Conservation (phyloP, 148 eudicot species). For the Pouteria glomerata region DNA sequence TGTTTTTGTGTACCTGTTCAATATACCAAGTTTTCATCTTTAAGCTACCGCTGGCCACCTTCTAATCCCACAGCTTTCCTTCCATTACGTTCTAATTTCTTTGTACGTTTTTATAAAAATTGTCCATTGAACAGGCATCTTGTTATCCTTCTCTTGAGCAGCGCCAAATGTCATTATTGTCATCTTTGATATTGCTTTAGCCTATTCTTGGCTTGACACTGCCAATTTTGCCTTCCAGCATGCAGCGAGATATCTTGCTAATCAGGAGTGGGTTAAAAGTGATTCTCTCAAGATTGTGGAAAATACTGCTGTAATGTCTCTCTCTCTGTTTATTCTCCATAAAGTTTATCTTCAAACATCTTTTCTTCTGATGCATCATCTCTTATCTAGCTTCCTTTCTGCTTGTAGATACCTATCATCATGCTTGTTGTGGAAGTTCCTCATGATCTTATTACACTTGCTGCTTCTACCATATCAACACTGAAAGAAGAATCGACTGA, state of each 20-base stretch:
- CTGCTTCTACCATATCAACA: slow-evolving; percentile 38
- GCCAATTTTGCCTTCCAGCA: slow-evolving; percentile 47
- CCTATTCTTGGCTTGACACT: slow-evolving; percentile 6
- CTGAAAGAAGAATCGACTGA: slow-evolving; percentile 38
- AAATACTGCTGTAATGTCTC: slow-evolving; percentile 73
- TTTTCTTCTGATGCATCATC: not conserved
- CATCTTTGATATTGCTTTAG: slow-evolving; percentile 3
- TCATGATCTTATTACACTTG: slow-evolving; percentile 45
- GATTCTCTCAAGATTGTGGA: slow-evolving; percentile 97
- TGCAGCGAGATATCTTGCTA: slow-evolving; percentile 96
- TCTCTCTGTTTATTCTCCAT: not conserved
- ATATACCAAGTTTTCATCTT: not conserved
- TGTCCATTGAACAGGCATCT: not conserved
- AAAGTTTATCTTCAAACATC: slow-evolving; percentile 4
- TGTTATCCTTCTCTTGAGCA: not conserved
- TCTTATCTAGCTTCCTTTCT: slow-evolving; percentile 7
- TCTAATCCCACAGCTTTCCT: not conserved
- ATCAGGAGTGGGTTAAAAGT: slow-evolving; percentile 97
- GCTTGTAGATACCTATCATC: slow-evolving; percentile 82
- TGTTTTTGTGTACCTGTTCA: not conserved
- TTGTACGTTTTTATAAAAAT: not conserved
- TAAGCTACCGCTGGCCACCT: not conserved
- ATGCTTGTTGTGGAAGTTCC: slow-evolving; percentile 99
- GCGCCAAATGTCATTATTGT: not conserved
- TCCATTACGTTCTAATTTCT: not conserved